These are phyloP conservation scores for Rosellinia necatrix DNA, from an alignment of 2,329 filamentous ascomycete species.

Conservation along the genomic window DNA sequence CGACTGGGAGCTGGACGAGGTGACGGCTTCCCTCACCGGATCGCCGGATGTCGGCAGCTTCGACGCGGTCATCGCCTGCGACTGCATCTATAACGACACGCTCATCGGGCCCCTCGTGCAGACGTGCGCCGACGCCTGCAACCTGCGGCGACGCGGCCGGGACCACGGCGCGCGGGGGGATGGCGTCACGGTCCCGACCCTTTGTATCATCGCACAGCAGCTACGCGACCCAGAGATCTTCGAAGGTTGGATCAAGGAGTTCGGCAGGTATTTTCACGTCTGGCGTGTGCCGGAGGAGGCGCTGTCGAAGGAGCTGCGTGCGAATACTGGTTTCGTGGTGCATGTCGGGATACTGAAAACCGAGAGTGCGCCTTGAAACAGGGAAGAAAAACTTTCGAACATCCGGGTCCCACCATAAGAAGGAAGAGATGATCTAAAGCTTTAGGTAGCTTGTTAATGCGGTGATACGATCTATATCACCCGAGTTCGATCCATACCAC, in stretches of 20 bases:
- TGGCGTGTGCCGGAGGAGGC: conserved; percentile 75
- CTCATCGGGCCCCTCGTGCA: conserved; percentile 82
- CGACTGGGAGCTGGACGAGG: conserved; percentile 80
- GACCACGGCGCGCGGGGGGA: neutral
- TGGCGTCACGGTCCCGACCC: conserved; percentile 51
- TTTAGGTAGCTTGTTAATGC: neutral
- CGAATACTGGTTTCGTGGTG: conserved; percentile 77
- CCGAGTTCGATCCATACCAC: too few species aligned
- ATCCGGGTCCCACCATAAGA: neutral
- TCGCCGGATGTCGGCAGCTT: conserved; percentile 53
- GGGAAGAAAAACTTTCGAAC: neutral
- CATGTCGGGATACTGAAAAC: conserved; percentile 72
- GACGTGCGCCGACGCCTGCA: conserved; percentile 77
- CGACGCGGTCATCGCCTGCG: conserved; percentile 80
- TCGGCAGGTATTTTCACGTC: conserved; percentile 68
- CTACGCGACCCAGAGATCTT: conserved; percentile 85
- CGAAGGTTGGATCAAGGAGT: conserved; percentile 75
- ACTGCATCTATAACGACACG: conserved; percentile 94
- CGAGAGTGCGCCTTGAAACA: neutral
- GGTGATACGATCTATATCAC: neutral
- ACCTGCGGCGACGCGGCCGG: conserved; percentile 49
- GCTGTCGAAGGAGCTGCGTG: conserved; percentile 62
- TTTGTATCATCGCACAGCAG: conserved; percentile 88
- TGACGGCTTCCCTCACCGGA: conserved; percentile 50
- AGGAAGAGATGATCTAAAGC: neutral